phyloP scores from a whole-genome alignment of 345 rosid species.

The Moringa oleifera region DNA sequence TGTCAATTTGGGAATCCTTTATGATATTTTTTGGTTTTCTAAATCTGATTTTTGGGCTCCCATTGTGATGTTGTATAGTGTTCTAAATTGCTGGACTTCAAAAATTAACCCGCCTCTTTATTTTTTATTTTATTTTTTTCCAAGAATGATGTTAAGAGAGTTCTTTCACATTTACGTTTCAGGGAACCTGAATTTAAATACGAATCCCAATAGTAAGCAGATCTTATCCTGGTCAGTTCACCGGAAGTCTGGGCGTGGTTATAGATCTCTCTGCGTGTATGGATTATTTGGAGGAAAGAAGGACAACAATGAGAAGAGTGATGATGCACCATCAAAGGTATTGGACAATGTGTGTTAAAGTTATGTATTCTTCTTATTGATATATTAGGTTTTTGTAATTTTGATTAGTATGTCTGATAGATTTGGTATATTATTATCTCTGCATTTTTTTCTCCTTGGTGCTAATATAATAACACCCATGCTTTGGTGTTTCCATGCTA shows the following conservation, averaged over 20 bases:
- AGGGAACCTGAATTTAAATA: conserved; percentile 41
- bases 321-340: conserved; percentile 74
- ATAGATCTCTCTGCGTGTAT: conserved; percentile 41
- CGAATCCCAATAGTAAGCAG: conserved; percentile 36
- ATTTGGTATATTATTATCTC: no score
- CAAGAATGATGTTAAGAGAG: background rate
- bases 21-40: no score
- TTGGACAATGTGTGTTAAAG: background rate
- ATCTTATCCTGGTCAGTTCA: conserved; percentile 23
- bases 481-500: background rate
- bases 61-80: no score
- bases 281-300: conserved; percentile 83
- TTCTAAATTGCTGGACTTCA: no score
- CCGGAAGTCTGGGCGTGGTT: conserved; percentile 18
- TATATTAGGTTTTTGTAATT: background rate
- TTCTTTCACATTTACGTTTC: conserved; percentile 17
- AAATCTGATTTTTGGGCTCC: no score
- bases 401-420: background rate
- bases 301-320: conserved; percentile 46
- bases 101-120: background rate
- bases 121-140: background rate
- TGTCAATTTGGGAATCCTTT: background rate
- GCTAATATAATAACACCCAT: background rate
- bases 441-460: no score
- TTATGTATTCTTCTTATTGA: background rate